Conservation (phyloP, 2,329 filamentous ascomycete genomes). For the Claviceps africana region DNA sequence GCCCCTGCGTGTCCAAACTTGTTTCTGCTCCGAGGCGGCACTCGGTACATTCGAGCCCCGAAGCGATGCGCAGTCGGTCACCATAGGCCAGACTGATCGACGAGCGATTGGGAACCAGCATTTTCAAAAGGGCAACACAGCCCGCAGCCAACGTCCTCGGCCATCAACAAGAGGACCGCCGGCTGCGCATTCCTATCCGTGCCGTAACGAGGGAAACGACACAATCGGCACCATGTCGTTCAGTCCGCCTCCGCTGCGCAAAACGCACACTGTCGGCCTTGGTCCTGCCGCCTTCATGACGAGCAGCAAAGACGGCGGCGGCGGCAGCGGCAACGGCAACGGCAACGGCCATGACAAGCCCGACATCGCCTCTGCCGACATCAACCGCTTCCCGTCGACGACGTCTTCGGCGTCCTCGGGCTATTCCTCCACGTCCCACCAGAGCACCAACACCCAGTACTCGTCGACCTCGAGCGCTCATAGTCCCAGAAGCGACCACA, state of each 20-base stretch:
- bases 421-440: constrained; percentile 47
- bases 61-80: constrained; percentile 3
- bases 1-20: not conserved
- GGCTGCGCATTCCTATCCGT: not conserved
- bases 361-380: constrained; percentile 28
- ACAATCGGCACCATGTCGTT: constrained; percentile 34
- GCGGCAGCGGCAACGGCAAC: constrained; percentile 22
- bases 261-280: constrained; percentile 36
- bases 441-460: constrained; percentile 46
- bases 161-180: not conserved
- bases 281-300: not conserved
- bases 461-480: constrained; percentile 56
- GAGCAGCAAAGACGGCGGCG: constrained; percentile 1
- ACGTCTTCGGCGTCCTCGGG: constrained; percentile 58
- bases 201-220: constrained; percentile 10
- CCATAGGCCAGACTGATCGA: not conserved
- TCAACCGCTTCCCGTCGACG: constrained; percentile 53
- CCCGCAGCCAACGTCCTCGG: not conserved
- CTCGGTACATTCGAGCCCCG: not conserved
- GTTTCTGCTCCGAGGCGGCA: not conserved
- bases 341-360: constrained; percentile 13
- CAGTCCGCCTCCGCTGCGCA: constrained; percentile 43
- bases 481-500: constrained; percentile 22
- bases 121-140: not conserved
- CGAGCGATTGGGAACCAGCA: not conserved